phyloP scores from a whole-genome alignment of 768 basidiomycete genomes.

The Crucibulum laeve region DNA sequence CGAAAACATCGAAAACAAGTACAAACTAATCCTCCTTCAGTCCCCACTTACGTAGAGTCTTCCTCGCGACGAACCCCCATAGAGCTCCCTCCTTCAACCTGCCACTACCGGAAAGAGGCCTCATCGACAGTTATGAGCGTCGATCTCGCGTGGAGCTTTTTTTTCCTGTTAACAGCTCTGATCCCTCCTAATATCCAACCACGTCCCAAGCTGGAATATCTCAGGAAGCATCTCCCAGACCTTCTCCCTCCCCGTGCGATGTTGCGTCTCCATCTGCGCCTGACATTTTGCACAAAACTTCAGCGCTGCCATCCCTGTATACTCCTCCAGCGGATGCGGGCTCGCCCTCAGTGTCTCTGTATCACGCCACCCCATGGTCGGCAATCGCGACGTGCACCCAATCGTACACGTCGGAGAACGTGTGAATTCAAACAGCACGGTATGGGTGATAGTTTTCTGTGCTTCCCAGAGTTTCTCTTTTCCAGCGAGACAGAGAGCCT shows the following conservation, averaged over 20 bases:
- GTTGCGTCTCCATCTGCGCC: conserved; percentile 21
- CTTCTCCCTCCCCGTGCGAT: conserved; percentile 27
- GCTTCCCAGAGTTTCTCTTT: conserved; percentile 34
- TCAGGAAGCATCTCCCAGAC: conserved; percentile 32
- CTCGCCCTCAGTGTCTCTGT: conserved; percentile 27
- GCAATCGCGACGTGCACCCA: conserved; percentile 20
- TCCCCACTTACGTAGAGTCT: too few species aligned
- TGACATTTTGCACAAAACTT: conserved; percentile 29
- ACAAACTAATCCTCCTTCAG: too few species aligned
- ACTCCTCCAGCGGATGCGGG: conserved; percentile 34
- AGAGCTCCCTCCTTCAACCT: too few species aligned
- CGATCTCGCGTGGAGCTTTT: too few species aligned
- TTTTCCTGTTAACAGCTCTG: conserved; percentile 29
- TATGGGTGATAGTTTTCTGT: conserved; percentile 31
- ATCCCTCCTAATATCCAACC: conserved; percentile 31
- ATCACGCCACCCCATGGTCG: conserved; percentile 22
- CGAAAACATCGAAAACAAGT: too few species aligned
- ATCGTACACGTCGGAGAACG: conserved; percentile 22
- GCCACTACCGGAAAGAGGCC: too few species aligned
- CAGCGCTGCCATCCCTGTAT: conserved; percentile 26
- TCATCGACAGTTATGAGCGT: too few species aligned
- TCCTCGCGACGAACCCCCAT: too few species aligned
- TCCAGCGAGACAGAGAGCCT: conserved; percentile 35
- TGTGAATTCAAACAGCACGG: conserved; percentile 30
- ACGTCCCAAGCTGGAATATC: conserved; percentile 32